Conservation (phyloP, 306 rosid genomes). For the Quercus ilex region DNA sequence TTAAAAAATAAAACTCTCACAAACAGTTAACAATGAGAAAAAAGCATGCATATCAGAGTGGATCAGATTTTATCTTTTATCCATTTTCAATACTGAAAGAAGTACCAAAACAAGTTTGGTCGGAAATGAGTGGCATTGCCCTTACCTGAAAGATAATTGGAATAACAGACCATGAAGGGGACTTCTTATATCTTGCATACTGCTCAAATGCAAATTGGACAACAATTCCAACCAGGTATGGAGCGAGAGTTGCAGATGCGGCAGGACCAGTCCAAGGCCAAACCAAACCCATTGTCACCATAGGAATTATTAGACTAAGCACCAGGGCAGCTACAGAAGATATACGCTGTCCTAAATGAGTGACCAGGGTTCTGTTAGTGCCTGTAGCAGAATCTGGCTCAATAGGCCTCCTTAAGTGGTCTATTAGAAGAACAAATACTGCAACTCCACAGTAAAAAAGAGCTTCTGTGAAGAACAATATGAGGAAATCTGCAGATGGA, state of each 20-base stretch:
- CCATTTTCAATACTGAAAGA: neutral
- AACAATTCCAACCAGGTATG: conserved; percentile 88
- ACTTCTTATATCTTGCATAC: conserved; percentile 77
- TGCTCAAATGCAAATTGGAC: conserved; percentile 98
- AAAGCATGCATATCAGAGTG: neutral
- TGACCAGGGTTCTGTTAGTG: conserved; percentile 29
- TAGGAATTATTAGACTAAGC: conserved; percentile 90
- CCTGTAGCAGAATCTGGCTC: conserved; percentile 31
- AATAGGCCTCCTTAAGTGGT: conserved; percentile 56
- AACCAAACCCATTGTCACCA: conserved; percentile 99
- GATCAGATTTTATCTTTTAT: neutral
- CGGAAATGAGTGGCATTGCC: conserved; percentile 1
- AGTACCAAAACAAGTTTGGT: neutral
- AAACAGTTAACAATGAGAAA: too few species aligned
- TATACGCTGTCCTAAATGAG: conserved; percentile 69
- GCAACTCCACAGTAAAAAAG: conserved; percentile 91
- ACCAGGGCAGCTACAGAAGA: conserved; percentile 76
- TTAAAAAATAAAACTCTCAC: neutral
- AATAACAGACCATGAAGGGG: conserved; percentile 86
- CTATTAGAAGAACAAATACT: conserved; percentile 66
- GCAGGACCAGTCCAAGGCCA: conserved; percentile 99
- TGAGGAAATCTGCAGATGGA: conserved; percentile 82
- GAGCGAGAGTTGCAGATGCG: conserved; percentile 98
- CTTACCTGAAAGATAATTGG: conserved; percentile 95
- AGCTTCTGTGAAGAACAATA: conserved; percentile 96